Conservation (phyloP, 768 basidiomycete genomes). For the Suillus subaureus region DNA sequence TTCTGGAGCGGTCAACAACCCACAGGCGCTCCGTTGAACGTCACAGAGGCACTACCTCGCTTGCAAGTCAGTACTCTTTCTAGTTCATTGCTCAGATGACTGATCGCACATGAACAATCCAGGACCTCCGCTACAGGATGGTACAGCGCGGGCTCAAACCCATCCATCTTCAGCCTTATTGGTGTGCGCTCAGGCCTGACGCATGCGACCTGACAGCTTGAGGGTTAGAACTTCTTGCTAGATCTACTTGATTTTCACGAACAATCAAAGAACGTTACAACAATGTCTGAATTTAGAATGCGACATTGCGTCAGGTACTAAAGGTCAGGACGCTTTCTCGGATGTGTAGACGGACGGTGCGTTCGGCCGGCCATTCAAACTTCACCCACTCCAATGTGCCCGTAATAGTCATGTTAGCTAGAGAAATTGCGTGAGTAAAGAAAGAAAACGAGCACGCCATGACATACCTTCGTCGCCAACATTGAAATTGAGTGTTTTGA, state of each 20-base stretch:
- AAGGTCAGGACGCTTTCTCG: conserved; percentile 84
- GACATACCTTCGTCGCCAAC: conserved; percentile 79
- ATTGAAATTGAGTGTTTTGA: conserved; percentile 84
- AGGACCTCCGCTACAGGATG: conserved; percentile 50
- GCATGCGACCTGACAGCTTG: conserved; percentile 40
- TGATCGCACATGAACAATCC: not conserved
- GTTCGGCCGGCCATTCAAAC: conserved; percentile 85
- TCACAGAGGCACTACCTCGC: conserved; percentile 46
- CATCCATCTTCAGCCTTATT: conserved; percentile 55
- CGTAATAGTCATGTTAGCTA: conserved; percentile 59
- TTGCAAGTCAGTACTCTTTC: conserved; percentile 38
- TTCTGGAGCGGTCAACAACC: conserved; percentile 53
- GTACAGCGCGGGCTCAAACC: conserved; percentile 50
- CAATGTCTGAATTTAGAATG: not conserved
- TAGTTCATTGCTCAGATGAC: not conserved
- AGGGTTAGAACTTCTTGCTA: conserved; percentile 2
- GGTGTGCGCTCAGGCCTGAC: conserved; percentile 54
- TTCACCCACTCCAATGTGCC: conserved; percentile 71
- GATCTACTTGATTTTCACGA: conserved; percentile 5
- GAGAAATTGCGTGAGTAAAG: not conserved
- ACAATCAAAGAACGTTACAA: not conserved
- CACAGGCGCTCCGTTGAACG: conserved; percentile 35
- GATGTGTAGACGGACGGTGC: conserved; percentile 83
- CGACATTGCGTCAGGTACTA: conserved; percentile 52
- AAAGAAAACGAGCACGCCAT: not conserved